Evolutionary conservation across 768 basidiomycete genomes (phyloP).

Genomic region (Trametes meyenii): DNA sequence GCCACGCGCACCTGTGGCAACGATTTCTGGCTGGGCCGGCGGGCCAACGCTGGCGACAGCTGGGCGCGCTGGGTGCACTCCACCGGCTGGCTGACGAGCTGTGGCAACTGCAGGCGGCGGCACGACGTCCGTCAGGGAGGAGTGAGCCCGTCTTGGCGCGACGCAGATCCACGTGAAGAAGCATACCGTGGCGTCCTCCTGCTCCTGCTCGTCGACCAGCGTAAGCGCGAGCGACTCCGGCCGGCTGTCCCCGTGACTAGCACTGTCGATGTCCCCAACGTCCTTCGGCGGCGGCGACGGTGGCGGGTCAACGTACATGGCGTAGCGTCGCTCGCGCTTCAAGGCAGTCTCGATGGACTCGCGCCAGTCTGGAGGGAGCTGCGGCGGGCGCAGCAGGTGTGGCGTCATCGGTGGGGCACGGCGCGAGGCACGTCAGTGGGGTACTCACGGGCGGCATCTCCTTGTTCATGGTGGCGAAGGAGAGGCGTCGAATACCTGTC

Average conservation of each 20-base stretch:
- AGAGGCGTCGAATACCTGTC: slow-evolving; percentile 13
- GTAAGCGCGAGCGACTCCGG: slow-evolving; percentile 17
- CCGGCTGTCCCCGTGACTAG: too few species aligned
- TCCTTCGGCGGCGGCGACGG: slow-evolving; percentile 18
- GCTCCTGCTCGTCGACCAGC: slow-evolving; percentile 4
- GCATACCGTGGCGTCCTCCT: slow-evolving; percentile 2
- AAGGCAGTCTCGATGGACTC: slow-evolving; percentile 25
- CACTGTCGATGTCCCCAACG: not conserved
- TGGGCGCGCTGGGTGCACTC: slow-evolving; percentile 11
- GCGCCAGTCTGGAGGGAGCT: slow-evolving; percentile 35
- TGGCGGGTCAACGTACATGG: slow-evolving; percentile 18
- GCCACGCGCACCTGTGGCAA: slow-evolving; percentile 23
- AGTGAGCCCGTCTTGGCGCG: slow-evolving; percentile 10
- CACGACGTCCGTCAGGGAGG: slow-evolving; percentile 7
- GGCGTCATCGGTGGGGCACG: slow-evolving; percentile 14
- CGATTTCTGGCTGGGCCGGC: slow-evolving; percentile 21
- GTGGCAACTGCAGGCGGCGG: slow-evolving; percentile 17
- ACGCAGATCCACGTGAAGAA: slow-evolving; percentile 4
- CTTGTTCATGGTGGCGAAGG: slow-evolving; percentile 27
- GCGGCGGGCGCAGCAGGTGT: slow-evolving; percentile 8
- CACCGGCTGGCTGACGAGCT: not conserved
- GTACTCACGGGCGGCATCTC: slow-evolving; percentile 32
- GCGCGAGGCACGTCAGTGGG: slow-evolving; percentile 5
- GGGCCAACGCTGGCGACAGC: slow-evolving; percentile 6
- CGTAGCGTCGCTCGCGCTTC: slow-evolving; percentile 19